Base-by-base conservation (phyloP, 371 early-diverging fungal genomes). In the Rhizopus stolonifer region DNA sequence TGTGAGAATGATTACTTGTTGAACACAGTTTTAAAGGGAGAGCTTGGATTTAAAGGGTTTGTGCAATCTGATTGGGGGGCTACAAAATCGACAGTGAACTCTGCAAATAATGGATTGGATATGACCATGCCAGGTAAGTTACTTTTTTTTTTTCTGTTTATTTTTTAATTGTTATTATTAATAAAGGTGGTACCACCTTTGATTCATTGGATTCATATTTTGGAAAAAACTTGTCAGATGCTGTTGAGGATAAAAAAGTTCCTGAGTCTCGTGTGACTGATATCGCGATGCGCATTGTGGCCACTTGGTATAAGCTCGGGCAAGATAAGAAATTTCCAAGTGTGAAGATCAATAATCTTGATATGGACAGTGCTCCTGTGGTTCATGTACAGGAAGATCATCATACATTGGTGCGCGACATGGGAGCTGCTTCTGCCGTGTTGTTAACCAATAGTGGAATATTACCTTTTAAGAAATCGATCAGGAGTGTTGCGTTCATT, bases 221-320 rank as follows among this genome's bases (percentile, higher is more conserved):
- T 49, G 74, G 74, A 32, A 15, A 34, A 18, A 65, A 65, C 29
- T 46, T 74, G 45, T 56, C 58, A 1, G 33, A 56, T 0, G 66
- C 69, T n/a, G 69, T 74, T 18, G 26, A 47, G 11, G 22, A 48
- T 10, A 66, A 66, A 5, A 25, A 52, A 15, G 66, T 74, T 1
- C 14, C 46, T 4, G 64, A 66, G 38, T 50, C 43, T n/a, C 46
- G 67, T 17, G 56, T 83, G 1, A 60, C 59, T 43, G 80, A 85
- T 54, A 80, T 81, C 76, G 80, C 71, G 6, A 70, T 49, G 9
- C 69, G 84, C 40, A 72, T 82, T 46, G 60, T 81, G 4, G 74
- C 82, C 21, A 54, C 83, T 8, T 75, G 69, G 57, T 81, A 67
- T 55, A 69, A 65, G 56, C 49, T 74, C 23, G 42, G 57, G 2